These are phyloP conservation scores for Termitomyces sp. DNA, from an alignment of 768 basidiomycete species.

Conservation along the genomic window DNA sequence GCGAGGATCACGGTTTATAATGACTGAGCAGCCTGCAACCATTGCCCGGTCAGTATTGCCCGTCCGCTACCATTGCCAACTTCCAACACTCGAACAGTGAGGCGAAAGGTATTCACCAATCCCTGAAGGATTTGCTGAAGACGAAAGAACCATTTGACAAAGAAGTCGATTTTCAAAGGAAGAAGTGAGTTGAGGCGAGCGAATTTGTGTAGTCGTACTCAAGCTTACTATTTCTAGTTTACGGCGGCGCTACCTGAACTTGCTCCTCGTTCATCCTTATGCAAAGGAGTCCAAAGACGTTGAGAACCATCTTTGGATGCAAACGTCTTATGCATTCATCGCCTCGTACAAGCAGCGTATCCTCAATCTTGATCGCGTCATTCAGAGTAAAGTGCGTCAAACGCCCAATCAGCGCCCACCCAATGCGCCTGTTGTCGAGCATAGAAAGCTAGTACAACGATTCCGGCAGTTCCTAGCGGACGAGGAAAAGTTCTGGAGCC, in stretches of 20 bases:
- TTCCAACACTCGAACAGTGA: slow-evolving; percentile 47
- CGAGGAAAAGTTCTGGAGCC: slow-evolving; percentile 91
- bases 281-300: slow-evolving; percentile 74
- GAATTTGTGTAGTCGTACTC: slow-evolving; percentile 9
- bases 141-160: slow-evolving; percentile 76
- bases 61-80: slow-evolving; percentile 12
- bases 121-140: slow-evolving; percentile 72
- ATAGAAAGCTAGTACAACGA: slow-evolving; percentile 81
- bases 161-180: slow-evolving; percentile 83
- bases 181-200: slow-evolving; percentile 59
- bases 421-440: slow-evolving; percentile 50
- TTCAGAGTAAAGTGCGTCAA: slow-evolving; percentile 37
- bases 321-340: slow-evolving; percentile 86
- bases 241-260: slow-evolving; percentile 63
- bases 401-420: slow-evolving; percentile 45
- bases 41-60: slow-evolving; percentile 39
- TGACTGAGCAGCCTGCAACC: slow-evolving; percentile 42
- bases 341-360: slow-evolving; percentile 77
- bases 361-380: slow-evolving; percentile 56
- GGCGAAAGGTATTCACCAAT: slow-evolving; percentile 71
- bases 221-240: slow-evolving; percentile 40
- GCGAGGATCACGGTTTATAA: slow-evolving; percentile 23
- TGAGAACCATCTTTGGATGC: slow-evolving; percentile 88
- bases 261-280: slow-evolving; percentile 67
- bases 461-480: slow-evolving; percentile 88